Conservation (phyloP, 768 basidiomycete genomes). For the Suillus sp. region DNA sequence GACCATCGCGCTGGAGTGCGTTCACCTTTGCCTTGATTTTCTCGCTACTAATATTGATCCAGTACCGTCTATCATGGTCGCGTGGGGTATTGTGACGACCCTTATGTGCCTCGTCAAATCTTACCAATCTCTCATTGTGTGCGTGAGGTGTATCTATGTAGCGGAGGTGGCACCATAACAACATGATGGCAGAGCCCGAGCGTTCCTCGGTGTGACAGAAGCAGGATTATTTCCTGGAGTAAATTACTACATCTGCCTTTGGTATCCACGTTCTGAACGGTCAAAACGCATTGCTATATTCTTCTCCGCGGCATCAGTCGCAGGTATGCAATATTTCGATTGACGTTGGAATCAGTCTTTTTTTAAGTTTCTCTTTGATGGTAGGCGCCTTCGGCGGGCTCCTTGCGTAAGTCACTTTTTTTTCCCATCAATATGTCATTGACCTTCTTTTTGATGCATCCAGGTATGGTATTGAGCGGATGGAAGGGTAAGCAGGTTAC, state of each 20-base stretch:
- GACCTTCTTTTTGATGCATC: not conserved
- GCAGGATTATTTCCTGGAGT: constrained; percentile 46
- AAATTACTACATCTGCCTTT: constrained; percentile 51
- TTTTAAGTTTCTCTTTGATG: not conserved
- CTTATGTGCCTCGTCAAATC: constrained; percentile 41
- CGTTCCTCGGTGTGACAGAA: constrained; percentile 50
- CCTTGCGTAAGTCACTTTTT: constrained; percentile 38
- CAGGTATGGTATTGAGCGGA: constrained; percentile 38
- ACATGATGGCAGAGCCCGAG: constrained; percentile 32
- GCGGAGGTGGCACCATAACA: not conserved
- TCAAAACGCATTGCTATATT: constrained; percentile 62
- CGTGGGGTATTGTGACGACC: constrained; percentile 41
- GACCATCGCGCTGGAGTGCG: constrained; percentile 39
- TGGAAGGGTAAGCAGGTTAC: constrained; percentile 38
- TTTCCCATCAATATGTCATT: not conserved
- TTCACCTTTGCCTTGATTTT: not conserved
- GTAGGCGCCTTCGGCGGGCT: constrained; percentile 49
- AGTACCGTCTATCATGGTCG: constrained; percentile 31
- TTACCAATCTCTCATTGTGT: constrained; percentile 35
- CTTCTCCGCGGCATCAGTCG: constrained; percentile 60
- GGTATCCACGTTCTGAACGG: constrained; percentile 62
- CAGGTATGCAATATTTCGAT: constrained; percentile 34
- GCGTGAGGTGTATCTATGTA: constrained; percentile 15
- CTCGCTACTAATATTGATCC: constrained; percentile 21
- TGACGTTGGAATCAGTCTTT: not conserved